Evolutionary conservation across 805 yeast species (phyloP), one percentile per base, ranked within the genome.

Genomic region (Spencermartinsiella europaea): DNA sequence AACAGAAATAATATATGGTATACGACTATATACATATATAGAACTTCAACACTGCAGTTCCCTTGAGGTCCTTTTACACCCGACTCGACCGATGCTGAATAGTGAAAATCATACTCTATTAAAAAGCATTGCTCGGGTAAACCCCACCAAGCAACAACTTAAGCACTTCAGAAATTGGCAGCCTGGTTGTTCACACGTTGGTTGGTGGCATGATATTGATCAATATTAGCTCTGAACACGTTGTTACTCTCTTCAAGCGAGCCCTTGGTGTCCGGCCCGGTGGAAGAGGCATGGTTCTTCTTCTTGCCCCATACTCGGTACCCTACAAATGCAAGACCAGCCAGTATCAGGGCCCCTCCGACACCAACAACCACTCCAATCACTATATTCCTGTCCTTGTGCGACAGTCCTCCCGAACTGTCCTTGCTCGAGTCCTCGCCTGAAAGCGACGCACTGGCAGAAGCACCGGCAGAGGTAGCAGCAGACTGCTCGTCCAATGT

Each of bases 321-420:
- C 25, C 33, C 50, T 12, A 57, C 54, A 42, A 57, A 55, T 4
- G 62, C 64, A n/a, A 67, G 64, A 4, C 64, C 70, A 3, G 69
- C 70, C 35, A 70, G 46, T 2, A 72, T 63, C n/a, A 80, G 60
- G 0, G 90, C 85, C 0, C 81, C 79, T 44, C 86, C 86, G 12
- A 84, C 74, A 46, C 89, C 89, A 4, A 83, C 82, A 22, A 79
- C 82, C 48, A 81, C 80, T 34, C 89, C 89, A 44, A 81, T 73
- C 20, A 83, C 77, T 31, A 82, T 73, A 46, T 74, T 74, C 45
- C 76, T 71, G 48, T 75, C 64, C 42, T 74, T 72, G 14, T 68
- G 57, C 1, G 81, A 71, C 5, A 80, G 64, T 0, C 83, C 83
- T 2, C 64, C 57, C 5, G 58, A 14, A 59, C 51, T 1, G 53